Evolutionary conservation across 176 grass and related monocot genomes (phyloP).

Genomic region (Eragrostis curvula): DNA sequence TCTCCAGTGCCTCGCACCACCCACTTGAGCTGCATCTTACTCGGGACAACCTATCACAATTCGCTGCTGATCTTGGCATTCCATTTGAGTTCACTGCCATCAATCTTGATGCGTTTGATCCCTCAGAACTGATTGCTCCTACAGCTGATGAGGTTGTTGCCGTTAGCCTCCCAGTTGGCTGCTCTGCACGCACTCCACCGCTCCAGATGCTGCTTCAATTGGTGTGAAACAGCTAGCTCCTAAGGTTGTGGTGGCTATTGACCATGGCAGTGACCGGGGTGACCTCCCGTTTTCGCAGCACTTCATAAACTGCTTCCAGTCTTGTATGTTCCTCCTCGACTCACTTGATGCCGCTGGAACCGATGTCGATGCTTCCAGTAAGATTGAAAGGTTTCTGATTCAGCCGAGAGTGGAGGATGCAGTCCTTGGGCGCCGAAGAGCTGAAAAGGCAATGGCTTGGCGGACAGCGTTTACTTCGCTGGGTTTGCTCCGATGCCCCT

Average conservation of each 20-base stretch:
- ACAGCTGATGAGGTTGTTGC: conserved; percentile 45
- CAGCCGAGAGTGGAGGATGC: conserved; percentile 55
- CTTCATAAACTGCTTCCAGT: conserved; percentile 62
- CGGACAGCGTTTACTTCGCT: conserved; percentile 45
- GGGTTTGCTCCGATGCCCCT: conserved; percentile 53
- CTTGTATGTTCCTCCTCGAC: conserved; percentile 60
- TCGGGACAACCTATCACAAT: conserved; percentile 55
- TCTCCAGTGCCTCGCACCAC: conserved; percentile 47
- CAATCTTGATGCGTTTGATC: conserved; percentile 58
- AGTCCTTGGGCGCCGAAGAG: conserved; percentile 45
- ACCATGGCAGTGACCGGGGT: conserved; percentile 52
- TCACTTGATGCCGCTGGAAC: conserved; percentile 61
- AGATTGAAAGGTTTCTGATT: conserved; percentile 60
- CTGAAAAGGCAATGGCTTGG: conserved; percentile 51
- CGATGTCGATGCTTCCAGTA: conserved; percentile 41
- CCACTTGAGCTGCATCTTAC: conserved; percentile 60
- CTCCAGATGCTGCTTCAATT: conserved; percentile 49
- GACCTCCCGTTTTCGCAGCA: conserved; percentile 60
- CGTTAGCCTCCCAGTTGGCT: conserved; percentile 56
- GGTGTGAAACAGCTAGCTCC: conserved; percentile 62
- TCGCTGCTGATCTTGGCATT: conserved; percentile 51
- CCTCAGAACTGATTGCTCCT: conserved; percentile 33
- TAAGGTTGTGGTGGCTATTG: conserved; percentile 55
- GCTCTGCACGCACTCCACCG: conserved; percentile 32
- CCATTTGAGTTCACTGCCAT: conserved; percentile 60